Evolutionary conservation across 75 land plant genomes (phyloP).

Genomic region (Selaginella moellendorffii): DNA sequence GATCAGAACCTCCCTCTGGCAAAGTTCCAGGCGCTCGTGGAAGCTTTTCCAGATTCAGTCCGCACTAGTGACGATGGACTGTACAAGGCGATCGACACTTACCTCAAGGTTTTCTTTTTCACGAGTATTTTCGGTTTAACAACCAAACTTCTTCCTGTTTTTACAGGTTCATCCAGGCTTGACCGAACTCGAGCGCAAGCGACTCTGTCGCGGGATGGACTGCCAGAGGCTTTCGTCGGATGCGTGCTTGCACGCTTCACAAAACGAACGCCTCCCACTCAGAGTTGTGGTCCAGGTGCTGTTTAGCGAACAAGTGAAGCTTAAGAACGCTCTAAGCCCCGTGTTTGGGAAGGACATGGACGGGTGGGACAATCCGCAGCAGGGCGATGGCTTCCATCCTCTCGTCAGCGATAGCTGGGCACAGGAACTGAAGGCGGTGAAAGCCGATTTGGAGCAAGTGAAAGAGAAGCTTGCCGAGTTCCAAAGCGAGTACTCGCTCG

Average conservation of each 20-base stretch:
- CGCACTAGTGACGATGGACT: constrained; percentile 74
- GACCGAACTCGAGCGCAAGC: not conserved
- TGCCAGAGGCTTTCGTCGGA: constrained; percentile 4
- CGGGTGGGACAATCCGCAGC: not conserved
- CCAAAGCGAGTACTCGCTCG: not conserved
- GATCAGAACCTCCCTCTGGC: constrained; percentile 58
- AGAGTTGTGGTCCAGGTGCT: constrained; percentile 11
- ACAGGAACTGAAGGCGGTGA: not conserved
- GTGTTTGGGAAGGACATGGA: not conserved
- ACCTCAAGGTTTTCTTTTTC: constrained; percentile 51
- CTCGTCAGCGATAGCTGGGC: not conserved
- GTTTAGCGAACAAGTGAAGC: constrained; percentile 6
- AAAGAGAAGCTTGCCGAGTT: not conserved
- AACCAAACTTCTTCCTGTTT: too few relatives aligned
- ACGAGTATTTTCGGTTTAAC: not conserved
- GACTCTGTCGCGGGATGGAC: constrained; percentile 6
- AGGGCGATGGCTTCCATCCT: not conserved
- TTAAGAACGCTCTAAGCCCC: not conserved
- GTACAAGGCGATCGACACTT: constrained; percentile 79
- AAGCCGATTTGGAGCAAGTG: not conserved
- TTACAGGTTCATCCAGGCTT: constrained; percentile 4
- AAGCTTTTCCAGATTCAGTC: constrained; percentile 65
- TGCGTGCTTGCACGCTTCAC: constrained; percentile 3
- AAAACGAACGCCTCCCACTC: constrained; percentile 11
- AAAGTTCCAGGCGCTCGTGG: constrained; percentile 69